phyloP scores from a whole-genome alignment of 306 rosid species.

The Dryas octopetala region DNA sequence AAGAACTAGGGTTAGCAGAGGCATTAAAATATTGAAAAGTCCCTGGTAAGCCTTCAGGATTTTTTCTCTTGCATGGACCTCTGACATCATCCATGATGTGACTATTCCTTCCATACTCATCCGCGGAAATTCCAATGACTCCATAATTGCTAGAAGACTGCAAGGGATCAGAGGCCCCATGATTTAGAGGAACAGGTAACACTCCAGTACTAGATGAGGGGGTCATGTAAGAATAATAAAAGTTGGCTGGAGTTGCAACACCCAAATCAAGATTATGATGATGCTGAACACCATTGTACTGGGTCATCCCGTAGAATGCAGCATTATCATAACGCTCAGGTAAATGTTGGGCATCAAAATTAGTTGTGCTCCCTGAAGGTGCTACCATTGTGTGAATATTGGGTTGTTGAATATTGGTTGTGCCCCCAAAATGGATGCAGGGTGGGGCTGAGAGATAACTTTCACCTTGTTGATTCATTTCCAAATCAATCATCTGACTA shows the following conservation, averaged over 20 bases:
- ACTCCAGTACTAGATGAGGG: constrained; percentile 65
- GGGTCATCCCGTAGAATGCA: constrained; percentile 61
- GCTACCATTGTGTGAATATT: constrained; percentile 49
- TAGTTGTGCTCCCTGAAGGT: constrained; percentile 60
- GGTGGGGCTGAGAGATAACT: constrained; percentile 65
- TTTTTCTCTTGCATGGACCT: constrained; percentile 82
- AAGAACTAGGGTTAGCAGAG: constrained; percentile 58
- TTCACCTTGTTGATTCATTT: constrained; percentile 68
- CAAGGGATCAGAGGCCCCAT: constrained; percentile 52
- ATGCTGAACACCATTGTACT: constrained; percentile 53
- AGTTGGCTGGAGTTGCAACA: constrained; percentile 48
- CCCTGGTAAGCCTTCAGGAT: constrained; percentile 63
- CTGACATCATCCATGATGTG: constrained; percentile 66
- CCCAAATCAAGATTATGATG: constrained; percentile 66
- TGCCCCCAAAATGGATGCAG: constrained; percentile 45
- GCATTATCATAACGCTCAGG: constrained; percentile 66
- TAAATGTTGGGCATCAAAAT: constrained; percentile 52
- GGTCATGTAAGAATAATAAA: constrained; percentile 61
- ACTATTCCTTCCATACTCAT: constrained; percentile 58
- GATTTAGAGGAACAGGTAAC: constrained; percentile 58
- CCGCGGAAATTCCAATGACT: constrained; percentile 51
- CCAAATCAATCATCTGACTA: constrained; percentile 59
- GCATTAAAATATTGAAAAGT: constrained; percentile 55
- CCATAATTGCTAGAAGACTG: constrained; percentile 61
- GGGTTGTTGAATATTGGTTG: constrained; percentile 52